Evolutionary conservation across 1,284 basidiomycete species (phyloP), one percentile per base, ranked within the genome.

Genomic region (Leccinum angustisporum): DNA sequence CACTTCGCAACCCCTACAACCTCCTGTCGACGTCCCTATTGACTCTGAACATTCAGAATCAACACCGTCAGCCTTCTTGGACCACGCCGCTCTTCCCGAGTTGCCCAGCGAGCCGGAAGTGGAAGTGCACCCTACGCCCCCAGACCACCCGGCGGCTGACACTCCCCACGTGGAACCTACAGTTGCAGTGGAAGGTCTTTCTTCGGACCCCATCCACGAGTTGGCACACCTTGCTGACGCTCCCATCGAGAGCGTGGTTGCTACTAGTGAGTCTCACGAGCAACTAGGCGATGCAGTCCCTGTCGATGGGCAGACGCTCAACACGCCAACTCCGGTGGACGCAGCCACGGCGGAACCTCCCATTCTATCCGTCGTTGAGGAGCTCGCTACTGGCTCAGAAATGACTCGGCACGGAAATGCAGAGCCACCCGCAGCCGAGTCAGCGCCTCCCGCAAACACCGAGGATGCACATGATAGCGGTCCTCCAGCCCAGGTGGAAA

Each of bases 221-320:
- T 18, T 43, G 25, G 36, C 11, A 1, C 66, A 60, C 58, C 36
- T 62, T 43, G 34, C 57, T 53, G 63, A 59, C 2, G 33, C 46
- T 43, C 43, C 61, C 30, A 56, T 57, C n/a, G 56, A 61, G 62
- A 56, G 16, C 18, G 21, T 56, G 7, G 55, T 50, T 62, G 60
- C 46, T 27, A 11, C 51, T 53, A 70, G 63, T 70, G 70, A 74
- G 69, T 66, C 60, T 21, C 58, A 54, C 58, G 70, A 66, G 33
- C 60, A 63, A 33, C 40, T 30, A 18, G 60, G 58, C 40, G 72
- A 63, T 30, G 9, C 53, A 21, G 13, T 55, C 38, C 43, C 25
- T 48, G 9, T 34, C 38, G 27, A 43, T 9, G 66, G 16, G 30
- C 63, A 63, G 34, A 50, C 56, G 4, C 54, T 59, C 21, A 63